phyloP scores from a whole-genome alignment of 306 rosid species.

The Vicia villosa region DNA sequence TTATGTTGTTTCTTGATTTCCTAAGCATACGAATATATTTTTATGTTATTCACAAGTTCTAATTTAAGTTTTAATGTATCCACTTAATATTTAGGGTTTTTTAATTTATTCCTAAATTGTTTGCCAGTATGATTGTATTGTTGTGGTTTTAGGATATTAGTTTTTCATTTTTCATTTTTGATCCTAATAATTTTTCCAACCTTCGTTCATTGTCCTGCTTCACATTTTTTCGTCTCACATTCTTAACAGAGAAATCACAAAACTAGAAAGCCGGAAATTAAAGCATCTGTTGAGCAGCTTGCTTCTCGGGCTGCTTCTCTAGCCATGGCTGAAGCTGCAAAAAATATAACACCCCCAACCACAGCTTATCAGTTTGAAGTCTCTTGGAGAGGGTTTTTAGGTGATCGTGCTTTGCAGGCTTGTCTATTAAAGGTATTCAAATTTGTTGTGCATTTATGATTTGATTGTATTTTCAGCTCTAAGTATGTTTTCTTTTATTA shows the following conservation, averaged over 20 bases:
- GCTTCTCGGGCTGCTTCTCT: constrained; percentile 82
- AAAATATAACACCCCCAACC: constrained; percentile 66
- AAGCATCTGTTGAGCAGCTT: constrained; percentile 71
- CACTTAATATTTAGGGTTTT: constrained; percentile 8
- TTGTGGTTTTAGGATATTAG: background rate
- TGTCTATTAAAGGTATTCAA: constrained; percentile 65
- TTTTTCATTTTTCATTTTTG: constrained; percentile 1
- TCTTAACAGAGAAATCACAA: constrained; percentile 55
- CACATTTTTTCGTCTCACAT: constrained; percentile 11
- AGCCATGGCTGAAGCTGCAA: constrained; percentile 71
- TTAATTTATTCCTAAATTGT: background rate
- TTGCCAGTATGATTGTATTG: constrained; percentile 10
- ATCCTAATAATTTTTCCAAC: constrained; percentile 9
- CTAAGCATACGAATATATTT: background rate
- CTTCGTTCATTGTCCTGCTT: constrained; percentile 9
- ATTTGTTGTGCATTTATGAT: constrained; percentile 20
- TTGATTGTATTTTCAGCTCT: constrained; percentile 10
- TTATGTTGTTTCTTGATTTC: background rate
- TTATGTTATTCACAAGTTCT: constrained; percentile 19
- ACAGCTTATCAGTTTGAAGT: constrained; percentile 94
- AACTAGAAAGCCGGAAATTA: constrained; percentile 48
- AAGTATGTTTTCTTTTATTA: constrained; percentile 13
- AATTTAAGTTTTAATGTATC: constrained; percentile 5
- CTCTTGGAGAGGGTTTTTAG: constrained; percentile 83
- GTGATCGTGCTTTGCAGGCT: constrained; percentile 67